A percentile compares a stretch with the other conserved stretches of the same genome.
Evolutionary conservation across 345 rosid genomes (phyloP).

Genomic region (Sonneratia caseolaris): DNA sequence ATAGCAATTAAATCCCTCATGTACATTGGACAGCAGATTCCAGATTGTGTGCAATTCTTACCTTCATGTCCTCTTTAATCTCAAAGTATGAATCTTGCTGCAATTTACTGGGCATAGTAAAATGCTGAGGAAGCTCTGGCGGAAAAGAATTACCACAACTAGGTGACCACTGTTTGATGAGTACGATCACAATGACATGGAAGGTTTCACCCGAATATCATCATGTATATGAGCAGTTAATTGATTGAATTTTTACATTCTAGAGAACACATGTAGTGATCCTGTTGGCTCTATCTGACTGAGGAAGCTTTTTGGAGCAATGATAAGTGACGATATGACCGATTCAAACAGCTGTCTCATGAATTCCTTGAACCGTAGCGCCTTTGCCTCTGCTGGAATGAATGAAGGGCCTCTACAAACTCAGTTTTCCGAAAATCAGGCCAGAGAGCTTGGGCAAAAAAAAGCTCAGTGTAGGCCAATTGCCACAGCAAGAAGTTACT

Average conservation of each 20-base stretch:
- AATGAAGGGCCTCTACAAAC: conserved; percentile 45
- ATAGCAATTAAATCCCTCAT: background rate
- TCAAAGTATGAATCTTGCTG: background rate
- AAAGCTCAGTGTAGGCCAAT: conserved; percentile 72
- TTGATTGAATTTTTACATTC: background rate
- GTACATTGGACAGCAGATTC: background rate
- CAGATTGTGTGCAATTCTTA: background rate
- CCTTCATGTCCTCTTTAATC: background rate
- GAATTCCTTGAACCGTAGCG: conserved; percentile 51
- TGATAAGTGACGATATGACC: background rate
- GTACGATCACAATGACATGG: background rate
- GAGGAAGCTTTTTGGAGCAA: background rate
- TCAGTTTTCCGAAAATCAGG: conserved; percentile 65
- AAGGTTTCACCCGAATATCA: background rate
- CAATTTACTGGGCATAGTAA: background rate
- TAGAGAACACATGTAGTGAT: background rate
- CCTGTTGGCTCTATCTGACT: background rate
- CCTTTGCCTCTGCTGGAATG: conserved; percentile 63
- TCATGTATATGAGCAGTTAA: background rate
- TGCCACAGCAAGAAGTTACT: conserved; percentile 86
- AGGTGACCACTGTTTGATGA: background rate
- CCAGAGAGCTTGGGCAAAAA: conserved; percentile 53
- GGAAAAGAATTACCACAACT: background rate
- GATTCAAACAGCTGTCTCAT: background rate
- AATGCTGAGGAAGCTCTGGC: background rate